These are phyloP conservation scores for Neofusicoccum kwambonambiense DNA, from an alignment of 2,329 filamentous ascomycete genomes.

Conservation along the genomic window DNA sequence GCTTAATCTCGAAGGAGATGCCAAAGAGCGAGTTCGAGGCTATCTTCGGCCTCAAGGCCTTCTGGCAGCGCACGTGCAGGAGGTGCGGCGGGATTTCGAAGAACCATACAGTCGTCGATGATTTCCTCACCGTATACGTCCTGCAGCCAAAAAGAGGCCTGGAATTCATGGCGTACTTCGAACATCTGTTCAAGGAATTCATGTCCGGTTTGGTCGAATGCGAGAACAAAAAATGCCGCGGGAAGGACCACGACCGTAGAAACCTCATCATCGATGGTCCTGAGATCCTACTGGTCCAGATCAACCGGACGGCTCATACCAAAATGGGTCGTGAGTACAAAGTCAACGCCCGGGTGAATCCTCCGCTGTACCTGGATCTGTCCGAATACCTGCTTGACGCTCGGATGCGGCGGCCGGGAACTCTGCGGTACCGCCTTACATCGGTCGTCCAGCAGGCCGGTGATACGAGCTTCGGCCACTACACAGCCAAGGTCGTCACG, in stretches of 20 bases:
- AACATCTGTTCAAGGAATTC: constrained; percentile 17
- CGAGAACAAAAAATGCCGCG: constrained; percentile 17
- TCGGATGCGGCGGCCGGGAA: background rate
- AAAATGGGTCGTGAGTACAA: background rate
- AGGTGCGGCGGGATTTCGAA: background rate
- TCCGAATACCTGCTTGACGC: background rate
- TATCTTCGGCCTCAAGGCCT: constrained; percentile 17
- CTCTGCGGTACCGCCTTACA: background rate
- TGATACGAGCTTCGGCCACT: background rate
- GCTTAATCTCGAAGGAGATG: background rate
- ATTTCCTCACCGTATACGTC: background rate
- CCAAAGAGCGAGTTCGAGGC: background rate
- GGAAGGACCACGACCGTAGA: background rate
- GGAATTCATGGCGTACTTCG: constrained; percentile 18
- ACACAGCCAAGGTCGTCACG: background rate
- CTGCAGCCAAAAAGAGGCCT: background rate
- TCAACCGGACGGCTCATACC: background rate
- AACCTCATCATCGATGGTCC: constrained; percentile 18
- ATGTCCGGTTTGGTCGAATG: background rate
- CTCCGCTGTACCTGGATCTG: constrained; percentile 2
- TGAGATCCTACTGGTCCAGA: constrained; percentile 22
- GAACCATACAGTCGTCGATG: background rate
- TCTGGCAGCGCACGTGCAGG: constrained; percentile 6
- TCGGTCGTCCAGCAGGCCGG: background rate
- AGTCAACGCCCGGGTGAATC: background rate